These are phyloP conservation scores for Chrysosporium keratinophilum DNA, from an alignment of 2,329 filamentous ascomycete genomes.

Conservation along the genomic window DNA sequence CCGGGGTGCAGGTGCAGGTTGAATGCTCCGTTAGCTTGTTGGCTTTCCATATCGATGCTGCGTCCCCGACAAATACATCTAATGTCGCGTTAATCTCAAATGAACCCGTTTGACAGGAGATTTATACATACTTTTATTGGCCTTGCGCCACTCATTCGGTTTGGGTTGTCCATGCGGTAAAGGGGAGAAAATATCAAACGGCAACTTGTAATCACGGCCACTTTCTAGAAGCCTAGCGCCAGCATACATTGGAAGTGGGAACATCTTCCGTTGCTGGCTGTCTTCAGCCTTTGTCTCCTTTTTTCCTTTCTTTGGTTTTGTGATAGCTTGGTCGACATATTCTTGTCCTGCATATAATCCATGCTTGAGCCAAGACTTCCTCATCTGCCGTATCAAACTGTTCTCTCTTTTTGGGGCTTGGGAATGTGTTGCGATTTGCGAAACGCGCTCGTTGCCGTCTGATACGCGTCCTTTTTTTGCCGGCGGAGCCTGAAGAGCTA, in stretches of 20 bases:
- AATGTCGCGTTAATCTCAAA: slow-evolving; percentile 1
- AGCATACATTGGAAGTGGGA: slow-evolving; percentile 70
- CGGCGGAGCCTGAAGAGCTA: slow-evolving; percentile 23
- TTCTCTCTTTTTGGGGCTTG: slow-evolving; percentile 9
- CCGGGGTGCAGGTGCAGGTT: slow-evolving; percentile 64
- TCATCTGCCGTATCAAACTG: slow-evolving; percentile 27
- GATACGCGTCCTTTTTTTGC: slow-evolving; percentile 37
- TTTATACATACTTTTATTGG: slow-evolving; percentile 68
- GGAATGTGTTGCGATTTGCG: neutral
- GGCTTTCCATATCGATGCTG: slow-evolving; percentile 69
- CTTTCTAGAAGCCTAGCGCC: slow-evolving; percentile 60
- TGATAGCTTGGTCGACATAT: slow-evolving; percentile 38
- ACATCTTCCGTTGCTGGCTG: slow-evolving; percentile 32
- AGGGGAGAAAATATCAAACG: slow-evolving; percentile 81
- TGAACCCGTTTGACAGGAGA: neutral
- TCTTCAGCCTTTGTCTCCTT: slow-evolving; percentile 26
- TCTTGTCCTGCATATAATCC: slow-evolving; percentile 82
- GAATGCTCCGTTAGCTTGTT: slow-evolving; percentile 63
- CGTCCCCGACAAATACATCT: slow-evolving; percentile 88
- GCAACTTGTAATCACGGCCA: slow-evolving; percentile 75
- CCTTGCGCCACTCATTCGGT: slow-evolving; percentile 83
- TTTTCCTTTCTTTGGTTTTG: slow-evolving; percentile 37
- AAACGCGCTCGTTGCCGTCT: slow-evolving; percentile 23
- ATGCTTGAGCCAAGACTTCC: slow-evolving; percentile 69
- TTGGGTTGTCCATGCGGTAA: slow-evolving; percentile 78